Base-by-base conservation (phyloP, 1,139 yeast genomes). In the Candida buenavistaensis region DNA sequence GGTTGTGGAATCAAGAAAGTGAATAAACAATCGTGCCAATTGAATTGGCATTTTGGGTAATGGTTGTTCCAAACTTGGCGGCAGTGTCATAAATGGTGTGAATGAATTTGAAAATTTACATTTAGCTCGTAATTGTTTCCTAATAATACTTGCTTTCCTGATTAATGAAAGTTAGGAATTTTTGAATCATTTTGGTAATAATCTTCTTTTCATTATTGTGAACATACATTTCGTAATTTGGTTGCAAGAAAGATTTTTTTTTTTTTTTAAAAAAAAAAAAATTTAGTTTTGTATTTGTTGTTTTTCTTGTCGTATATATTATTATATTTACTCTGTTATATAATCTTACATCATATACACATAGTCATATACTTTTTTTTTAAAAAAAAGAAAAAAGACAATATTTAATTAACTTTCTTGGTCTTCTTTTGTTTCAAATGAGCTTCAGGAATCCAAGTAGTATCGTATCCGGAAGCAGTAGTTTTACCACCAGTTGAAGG, bases 371-470 rank as follows among this genome's bases (percentile, higher is more conserved):
- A 22, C 24, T 3, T 6, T 22, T 12, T n/a, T 17, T 17, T 6
- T 6, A 17, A 17, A 17, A 17, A 7, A n/a, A n/a, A n/a, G n/a
- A n/a, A n/a, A n/a, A n/a, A n/a, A n/a, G n/a, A n/a, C n/a, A n/a
- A n/a, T n/a, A n/a, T 13, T 22, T 22, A 22, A 12, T 9, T n/a
- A n/a, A 22, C 55, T 48, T 62, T 62, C 46, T 61, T 64, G 27
- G 59, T 44, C 46, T 54, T 62, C 37, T 57, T 54, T 32, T 46
- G 50, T 39, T 61, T 61, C 38, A 62, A 50, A 40, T 63, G 68
- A 26, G 52, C 53, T 42, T 62, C 62, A 19, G 71, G 71, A 28
- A 64, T 47, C 71, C 71, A 64, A 32, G 52, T 47, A 17, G 59
- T 50, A 39, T 60, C 66, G 36, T 54, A 40, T 30, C 53, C 52